A percentile compares a stretch with the other conserved stretches of the same genome.
These are phyloP conservation scores for Miscanthus lutarioriparius DNA, from an alignment of 176 grass and related monocot genomes.

Conservation along the genomic window DNA sequence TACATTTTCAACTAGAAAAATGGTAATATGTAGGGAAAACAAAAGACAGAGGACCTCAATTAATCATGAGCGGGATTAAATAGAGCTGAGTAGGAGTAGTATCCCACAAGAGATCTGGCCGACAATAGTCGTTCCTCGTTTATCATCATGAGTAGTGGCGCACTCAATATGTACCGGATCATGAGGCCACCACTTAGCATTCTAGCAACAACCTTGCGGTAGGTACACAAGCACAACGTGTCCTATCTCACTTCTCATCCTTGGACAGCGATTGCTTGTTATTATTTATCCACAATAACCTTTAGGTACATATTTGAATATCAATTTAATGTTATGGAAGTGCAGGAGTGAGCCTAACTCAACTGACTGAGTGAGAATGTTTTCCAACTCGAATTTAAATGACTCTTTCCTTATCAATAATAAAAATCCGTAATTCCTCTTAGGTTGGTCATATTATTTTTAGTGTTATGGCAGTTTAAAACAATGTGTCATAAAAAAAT, in stretches of 20 bases:
- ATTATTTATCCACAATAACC: neutral
- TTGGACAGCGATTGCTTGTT: neutral
- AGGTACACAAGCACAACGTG: neutral
- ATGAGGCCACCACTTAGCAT: neutral
- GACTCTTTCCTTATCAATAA: no score
- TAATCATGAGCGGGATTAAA: neutral
- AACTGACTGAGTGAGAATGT: no score
- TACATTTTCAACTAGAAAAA: neutral
- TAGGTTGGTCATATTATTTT: no score
- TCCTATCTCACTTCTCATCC: neutral
- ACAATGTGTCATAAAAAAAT: no score
- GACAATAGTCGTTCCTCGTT: neutral
- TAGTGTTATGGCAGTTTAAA: no score
- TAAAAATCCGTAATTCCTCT: no score
- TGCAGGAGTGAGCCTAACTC: neutral
- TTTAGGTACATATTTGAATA: no score
- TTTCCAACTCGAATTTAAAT: neutral
- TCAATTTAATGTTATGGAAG: neutral
- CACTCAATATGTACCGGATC: neutral
- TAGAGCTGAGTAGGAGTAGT: neutral
- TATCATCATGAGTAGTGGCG: neutral
- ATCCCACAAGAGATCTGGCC: no score
- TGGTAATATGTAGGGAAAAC: neutral
- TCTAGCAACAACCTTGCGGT: neutral
- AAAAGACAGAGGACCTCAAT: neutral